A percentile compares a stretch with the other conserved stretches of the same genome.
Conservation (phyloP, 257 asterid species). For the Nicotiana tabacum region DNA sequence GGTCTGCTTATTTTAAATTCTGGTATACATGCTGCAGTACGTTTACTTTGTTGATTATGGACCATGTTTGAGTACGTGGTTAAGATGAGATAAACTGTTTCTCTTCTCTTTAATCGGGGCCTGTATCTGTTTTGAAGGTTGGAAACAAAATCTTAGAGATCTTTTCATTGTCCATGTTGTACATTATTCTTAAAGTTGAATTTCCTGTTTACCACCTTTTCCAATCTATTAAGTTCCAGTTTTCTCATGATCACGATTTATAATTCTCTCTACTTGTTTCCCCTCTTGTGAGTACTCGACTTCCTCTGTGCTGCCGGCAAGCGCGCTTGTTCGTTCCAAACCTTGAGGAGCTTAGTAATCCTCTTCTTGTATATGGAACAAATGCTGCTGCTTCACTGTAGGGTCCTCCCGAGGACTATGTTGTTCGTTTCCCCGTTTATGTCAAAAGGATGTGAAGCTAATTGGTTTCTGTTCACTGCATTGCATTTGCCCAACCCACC, state of each 20-base stretch:
- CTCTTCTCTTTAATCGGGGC: background rate
- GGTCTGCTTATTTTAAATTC: background rate
- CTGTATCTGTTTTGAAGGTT: background rate
- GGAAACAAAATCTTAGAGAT: background rate
- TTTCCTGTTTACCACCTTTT: background rate
- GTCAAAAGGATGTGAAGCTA: background rate
- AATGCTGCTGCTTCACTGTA: background rate
- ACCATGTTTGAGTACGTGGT: background rate
- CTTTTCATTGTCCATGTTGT: background rate
- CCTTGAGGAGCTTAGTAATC: background rate
- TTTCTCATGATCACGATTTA: background rate
- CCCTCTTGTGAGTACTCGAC: background rate
- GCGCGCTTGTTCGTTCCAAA: background rate
- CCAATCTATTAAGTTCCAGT: background rate
- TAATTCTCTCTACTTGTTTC: background rate
- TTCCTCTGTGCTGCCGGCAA: background rate
- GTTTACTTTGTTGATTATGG: background rate
- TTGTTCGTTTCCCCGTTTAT: background rate
- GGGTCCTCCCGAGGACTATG: background rate
- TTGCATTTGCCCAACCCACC: background rate
- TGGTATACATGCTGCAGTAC: background rate
- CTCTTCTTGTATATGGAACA: background rate
- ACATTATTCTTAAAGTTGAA: background rate
- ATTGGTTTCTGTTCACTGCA: background rate
- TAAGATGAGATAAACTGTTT: background rate